A percentile compares a stretch with the other conserved stretches of the same genome.
Conservation (phyloP, 1,139 yeast genomes). For the Candida sojae region DNA sequence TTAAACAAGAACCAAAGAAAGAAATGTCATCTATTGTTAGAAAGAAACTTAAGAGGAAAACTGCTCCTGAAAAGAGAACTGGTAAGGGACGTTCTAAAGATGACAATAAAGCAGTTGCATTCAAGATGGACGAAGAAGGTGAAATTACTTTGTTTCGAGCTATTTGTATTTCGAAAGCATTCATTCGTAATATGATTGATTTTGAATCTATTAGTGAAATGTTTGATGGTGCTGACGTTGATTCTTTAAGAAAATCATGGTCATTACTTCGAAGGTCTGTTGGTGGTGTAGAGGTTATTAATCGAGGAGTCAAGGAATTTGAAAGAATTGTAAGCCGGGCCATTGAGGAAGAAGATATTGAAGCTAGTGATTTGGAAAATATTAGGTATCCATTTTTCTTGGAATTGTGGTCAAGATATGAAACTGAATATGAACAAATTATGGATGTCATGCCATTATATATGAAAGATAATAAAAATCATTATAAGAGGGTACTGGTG, state of each 20-base stretch:
- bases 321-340: conserved; percentile 56
- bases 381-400: conserved; percentile 51
- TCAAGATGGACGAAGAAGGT: conserved; percentile 44
- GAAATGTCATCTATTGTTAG: conserved; percentile 24
- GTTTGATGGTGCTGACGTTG: conserved; percentile 37
- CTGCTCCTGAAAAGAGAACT: conserved; percentile 13
- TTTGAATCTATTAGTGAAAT: conserved; percentile 57
- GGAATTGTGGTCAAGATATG: conserved; percentile 59
- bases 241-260: conserved; percentile 60
- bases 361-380: conserved; percentile 46
- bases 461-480: conserved; percentile 26
- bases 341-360: conserved; percentile 51
- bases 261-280: conserved; percentile 54
- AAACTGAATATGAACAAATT: conserved; percentile 31
- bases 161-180: conserved; percentile 63
- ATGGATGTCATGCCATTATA: conserved; percentile 40
- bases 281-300: conserved; percentile 55
- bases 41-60: conserved; percentile 21
- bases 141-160: conserved; percentile 54
- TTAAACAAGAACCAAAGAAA: background rate
- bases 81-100: conserved; percentile 1
- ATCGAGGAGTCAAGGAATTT: conserved; percentile 58
- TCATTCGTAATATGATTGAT: conserved; percentile 50
- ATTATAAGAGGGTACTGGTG: conserved; percentile 26
- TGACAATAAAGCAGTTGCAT: background rate